A percentile compares a stretch with the other conserved stretches of the same genome.
These are phyloP conservation scores for Aspergillus bombycis DNA, from an alignment of 2,329 filamentous ascomycete genomes.

Conservation along the genomic window DNA sequence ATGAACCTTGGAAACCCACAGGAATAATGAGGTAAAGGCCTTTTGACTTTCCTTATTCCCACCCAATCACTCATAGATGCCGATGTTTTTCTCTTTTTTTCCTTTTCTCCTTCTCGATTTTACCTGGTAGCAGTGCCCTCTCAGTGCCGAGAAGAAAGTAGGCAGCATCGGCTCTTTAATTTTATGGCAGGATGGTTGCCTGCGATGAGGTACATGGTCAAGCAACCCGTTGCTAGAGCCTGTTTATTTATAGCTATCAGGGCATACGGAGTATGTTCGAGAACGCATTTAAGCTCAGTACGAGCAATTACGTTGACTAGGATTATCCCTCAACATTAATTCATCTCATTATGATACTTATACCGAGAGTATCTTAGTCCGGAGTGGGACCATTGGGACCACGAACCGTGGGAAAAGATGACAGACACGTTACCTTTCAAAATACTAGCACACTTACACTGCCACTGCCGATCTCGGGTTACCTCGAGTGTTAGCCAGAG, in stretches of 20 bases:
- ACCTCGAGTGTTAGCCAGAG: conserved; percentile 19
- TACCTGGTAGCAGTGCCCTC: neutral
- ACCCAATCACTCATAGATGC: conserved; percentile 2
- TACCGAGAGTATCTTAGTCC: neutral
- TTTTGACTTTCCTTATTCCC: conserved; percentile 10
- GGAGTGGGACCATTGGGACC: conserved; percentile 9
- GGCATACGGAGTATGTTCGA: neutral
- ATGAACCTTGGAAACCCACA: neutral
- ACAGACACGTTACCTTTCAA: conserved; percentile 15
- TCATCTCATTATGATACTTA: neutral
- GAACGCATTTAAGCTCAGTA: neutral
- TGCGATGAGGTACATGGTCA: conserved; percentile 11
- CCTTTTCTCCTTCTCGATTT: neutral
- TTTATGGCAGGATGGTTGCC: neutral
- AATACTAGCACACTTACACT: conserved; percentile 20
- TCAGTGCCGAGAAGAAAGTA: neutral
- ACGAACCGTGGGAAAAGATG: conserved; percentile 13
- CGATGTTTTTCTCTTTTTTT: neutral
- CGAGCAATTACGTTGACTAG: neutral
- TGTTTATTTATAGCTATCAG: neutral
- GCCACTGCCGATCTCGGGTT: conserved; percentile 35
- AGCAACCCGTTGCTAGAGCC: conserved; percentile 6
- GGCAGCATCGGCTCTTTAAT: conserved; percentile 1
- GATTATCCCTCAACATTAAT: conserved; percentile 1
- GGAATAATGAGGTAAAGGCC: conserved; percentile 2